Percentiles rank a stretch among this genome's conserved stretches.
Conservation (phyloP, 2,329 filamentous ascomycete genomes). For the Verticillium alfalfae region DNA sequence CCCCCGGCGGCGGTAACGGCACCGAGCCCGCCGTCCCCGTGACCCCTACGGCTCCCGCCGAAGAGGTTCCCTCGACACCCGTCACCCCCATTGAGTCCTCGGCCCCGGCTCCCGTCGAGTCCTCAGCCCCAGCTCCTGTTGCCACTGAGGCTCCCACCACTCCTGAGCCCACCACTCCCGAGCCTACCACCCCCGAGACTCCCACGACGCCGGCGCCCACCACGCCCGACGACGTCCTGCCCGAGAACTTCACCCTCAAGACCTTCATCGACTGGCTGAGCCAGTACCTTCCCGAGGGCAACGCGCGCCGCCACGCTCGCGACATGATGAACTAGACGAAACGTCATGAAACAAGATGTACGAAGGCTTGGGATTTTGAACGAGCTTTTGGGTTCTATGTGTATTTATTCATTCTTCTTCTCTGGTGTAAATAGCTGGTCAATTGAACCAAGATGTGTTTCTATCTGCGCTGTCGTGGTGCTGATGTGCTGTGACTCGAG, state of each 20-base stretch:
- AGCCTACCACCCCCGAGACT: background rate
- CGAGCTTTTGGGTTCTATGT: background rate
- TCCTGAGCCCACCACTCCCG: background rate
- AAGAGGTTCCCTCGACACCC: background rate
- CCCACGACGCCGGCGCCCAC: background rate
- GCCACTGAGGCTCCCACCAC: background rate
- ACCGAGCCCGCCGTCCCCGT: background rate
- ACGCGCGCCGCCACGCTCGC: background rate
- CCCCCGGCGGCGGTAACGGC: background rate
- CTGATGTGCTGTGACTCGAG: background rate
- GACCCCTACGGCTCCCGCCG: background rate
- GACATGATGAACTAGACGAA: background rate
- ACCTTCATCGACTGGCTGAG: conserved; percentile 6
- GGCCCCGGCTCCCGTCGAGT: background rate
- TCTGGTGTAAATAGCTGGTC: background rate
- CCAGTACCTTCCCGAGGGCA: background rate
- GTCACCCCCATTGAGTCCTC: background rate
- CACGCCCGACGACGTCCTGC: background rate
- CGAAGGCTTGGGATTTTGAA: background rate
- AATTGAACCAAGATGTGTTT: background rate
- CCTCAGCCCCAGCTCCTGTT: background rate
- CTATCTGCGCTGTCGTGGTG: background rate
- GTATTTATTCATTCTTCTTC: background rate
- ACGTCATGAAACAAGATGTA: background rate
- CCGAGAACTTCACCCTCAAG: conserved; percentile 6